A percentile compares a stretch with the other conserved stretches of the same genome.
Evolutionary conservation across 495 filamentous ascomycete species (phyloP).

Genomic region (Aspergillus nanangensis): DNA sequence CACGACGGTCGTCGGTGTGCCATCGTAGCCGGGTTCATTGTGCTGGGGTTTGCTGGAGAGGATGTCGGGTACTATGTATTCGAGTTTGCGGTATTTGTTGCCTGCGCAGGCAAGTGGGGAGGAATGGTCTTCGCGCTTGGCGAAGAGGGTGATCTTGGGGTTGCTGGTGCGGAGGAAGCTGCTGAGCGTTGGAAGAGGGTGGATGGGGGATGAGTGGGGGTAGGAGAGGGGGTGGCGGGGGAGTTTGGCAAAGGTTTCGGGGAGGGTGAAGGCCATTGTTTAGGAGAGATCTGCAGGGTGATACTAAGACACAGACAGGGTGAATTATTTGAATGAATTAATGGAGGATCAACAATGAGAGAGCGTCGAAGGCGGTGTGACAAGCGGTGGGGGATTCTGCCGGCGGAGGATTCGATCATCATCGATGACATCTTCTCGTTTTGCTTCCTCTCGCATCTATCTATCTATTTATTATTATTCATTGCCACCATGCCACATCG

Average conservation of each 20-base stretch:
- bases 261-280: constrained; percentile 15
- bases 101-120: constrained; percentile 33
- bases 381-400: not conserved
- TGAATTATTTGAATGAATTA: not conserved
- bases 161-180: constrained; percentile 5
- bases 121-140: constrained; percentile 38
- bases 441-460: too few relatives aligned
- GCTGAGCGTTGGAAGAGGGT: constrained; percentile 22
- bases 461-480: too few relatives aligned
- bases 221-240: constrained; percentile 31
- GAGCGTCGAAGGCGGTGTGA: constrained; percentile 5
- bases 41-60: constrained; percentile 10
- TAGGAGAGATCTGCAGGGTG: not conserved
- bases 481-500: not conserved
- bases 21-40: not conserved
- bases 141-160: constrained; percentile 24
- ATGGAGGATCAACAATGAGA: too few relatives aligned
- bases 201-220: constrained; percentile 28
- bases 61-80: constrained; percentile 39
- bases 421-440: not conserved
- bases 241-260: constrained; percentile 23
- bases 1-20: constrained; percentile 25
- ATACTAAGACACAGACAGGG: not conserved
- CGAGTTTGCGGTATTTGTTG: constrained; percentile 43
- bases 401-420: not conserved